Evolutionary conservation across 495 filamentous ascomycete species (phyloP).

Genomic region (Penicillium coffeae): DNA sequence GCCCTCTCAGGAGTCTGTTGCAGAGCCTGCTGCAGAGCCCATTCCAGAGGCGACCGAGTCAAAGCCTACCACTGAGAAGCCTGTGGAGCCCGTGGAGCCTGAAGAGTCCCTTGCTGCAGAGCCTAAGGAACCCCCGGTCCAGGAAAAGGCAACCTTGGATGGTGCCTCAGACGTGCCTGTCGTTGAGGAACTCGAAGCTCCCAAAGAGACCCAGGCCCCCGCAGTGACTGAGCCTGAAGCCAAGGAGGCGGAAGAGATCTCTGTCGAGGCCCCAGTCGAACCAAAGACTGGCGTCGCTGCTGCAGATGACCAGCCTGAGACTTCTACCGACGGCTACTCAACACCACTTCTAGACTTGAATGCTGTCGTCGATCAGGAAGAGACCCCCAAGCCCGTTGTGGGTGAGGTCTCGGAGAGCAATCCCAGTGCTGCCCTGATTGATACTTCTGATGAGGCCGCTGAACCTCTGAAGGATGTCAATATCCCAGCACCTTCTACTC

Average conservation of each 20-base stretch:
- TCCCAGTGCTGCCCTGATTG: not conserved
- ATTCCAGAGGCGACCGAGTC: not conserved
- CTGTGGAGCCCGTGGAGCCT: not conserved
- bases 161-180: not conserved
- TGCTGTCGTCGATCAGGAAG: not conserved
- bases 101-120: not conserved
- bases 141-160: not conserved
- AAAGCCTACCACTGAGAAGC: conserved; percentile 2
- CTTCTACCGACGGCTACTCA: not conserved
- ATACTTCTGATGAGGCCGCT: not conserved
- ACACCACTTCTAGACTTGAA: not conserved
- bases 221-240: not conserved
- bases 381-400: not conserved
- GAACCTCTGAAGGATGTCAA: conserved; percentile 3
- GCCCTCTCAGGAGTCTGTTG: too few species aligned
- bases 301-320: not conserved
- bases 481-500: conserved; percentile 2
- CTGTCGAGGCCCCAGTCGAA: conserved; percentile 2
- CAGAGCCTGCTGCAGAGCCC: conserved; percentile 4
- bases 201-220: too few species aligned
- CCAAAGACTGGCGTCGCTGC: not conserved
- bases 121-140: not conserved
- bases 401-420: not conserved
- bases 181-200: too few species aligned
- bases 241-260: not conserved